Conservation (phyloP, 2,329 filamentous ascomycete species). For the Ilyonectria sp. region DNA sequence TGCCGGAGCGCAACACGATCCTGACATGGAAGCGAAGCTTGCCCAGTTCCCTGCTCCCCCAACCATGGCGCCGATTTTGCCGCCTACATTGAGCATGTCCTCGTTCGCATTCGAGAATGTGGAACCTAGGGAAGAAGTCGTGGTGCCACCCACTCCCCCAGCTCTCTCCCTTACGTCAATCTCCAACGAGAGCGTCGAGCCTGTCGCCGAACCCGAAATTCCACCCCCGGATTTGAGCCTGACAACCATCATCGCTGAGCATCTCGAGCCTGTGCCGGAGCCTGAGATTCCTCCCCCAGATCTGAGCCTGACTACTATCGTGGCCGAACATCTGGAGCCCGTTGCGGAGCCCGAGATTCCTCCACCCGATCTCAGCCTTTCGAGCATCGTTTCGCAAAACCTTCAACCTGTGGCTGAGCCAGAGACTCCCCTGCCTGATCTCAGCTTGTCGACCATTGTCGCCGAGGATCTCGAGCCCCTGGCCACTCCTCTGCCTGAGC, state of each 20-base stretch:
- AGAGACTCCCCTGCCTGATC: constrained; percentile 42
- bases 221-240: constrained; percentile 47
- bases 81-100: constrained; percentile 60
- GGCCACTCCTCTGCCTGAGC: constrained; percentile 38
- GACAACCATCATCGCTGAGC: constrained; percentile 46
- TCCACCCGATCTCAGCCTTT: constrained; percentile 45
- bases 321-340: constrained; percentile 49
- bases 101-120: constrained; percentile 61
- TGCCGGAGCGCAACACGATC: constrained; percentile 66
- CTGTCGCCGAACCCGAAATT: constrained; percentile 49
- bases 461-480: constrained; percentile 49
- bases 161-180: constrained; percentile 53
- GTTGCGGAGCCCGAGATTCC: constrained; percentile 43
- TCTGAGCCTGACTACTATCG: constrained; percentile 47
- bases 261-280: constrained; percentile 49
- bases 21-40: constrained; percentile 66
- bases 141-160: constrained; percentile 49
- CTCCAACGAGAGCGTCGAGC: constrained; percentile 58
- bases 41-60: constrained; percentile 70
- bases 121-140: constrained; percentile 59
- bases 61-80: constrained; percentile 51
- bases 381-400: constrained; percentile 44
- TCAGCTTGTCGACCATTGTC: constrained; percentile 48
- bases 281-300: constrained; percentile 43
- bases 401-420: constrained; percentile 50